Evolutionary conservation across 163 green algal species (phyloP), one percentile per base, ranked within the genome.

Genomic region (Scenedesmus sp.): DNA sequence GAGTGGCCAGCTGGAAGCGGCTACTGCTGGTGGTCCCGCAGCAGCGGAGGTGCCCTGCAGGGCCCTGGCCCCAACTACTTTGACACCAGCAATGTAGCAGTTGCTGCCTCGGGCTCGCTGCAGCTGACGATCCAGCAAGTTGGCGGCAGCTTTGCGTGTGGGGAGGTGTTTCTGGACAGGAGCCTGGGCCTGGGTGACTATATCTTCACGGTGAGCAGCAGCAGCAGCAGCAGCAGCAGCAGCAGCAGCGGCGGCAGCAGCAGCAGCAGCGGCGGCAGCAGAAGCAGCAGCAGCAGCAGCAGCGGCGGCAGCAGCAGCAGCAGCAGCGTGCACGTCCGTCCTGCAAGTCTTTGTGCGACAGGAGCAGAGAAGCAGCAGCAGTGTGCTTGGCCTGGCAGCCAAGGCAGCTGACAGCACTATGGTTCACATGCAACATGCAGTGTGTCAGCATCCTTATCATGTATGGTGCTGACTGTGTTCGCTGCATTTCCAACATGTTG

Each of bases 171-270:
- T 13, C 23, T 87, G 55, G 64, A 91, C 77, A 13, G 88, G 12
- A 82, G 55, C 2, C 57, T 91, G 13, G 88, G 88, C 4, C n/a
- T 87, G 64, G 88, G 88, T 1, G 88, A 91, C 76, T 91, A 91
- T 66, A 66, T 91, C 10, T 86, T 76, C 2, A 77, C 55, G 54
- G 60, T 91, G 70, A 79, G 70, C 70, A 79, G 23, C 5, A 46
- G 70, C 70, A 52, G 13, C 70, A n/a, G 23, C 70, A 54, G 4
- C 70, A 15, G 5, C 2, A 1, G 34, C 34, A 46, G 34, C 34
- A 46, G 23, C 52, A 79, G 5, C 70, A 79, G 4, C 70, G 15
- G 13, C 18, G 5, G 66, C 66, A 23, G 16, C 4, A 8, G 66
- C 18, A 76, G 66, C 66, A 76, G 2, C 66, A 76, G 70, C 70